A percentile compares a stretch with the other conserved stretches of the same genome.
phyloP scores from a whole-genome alignment of 345 rosid species.

The Angophora floribunda region DNA sequence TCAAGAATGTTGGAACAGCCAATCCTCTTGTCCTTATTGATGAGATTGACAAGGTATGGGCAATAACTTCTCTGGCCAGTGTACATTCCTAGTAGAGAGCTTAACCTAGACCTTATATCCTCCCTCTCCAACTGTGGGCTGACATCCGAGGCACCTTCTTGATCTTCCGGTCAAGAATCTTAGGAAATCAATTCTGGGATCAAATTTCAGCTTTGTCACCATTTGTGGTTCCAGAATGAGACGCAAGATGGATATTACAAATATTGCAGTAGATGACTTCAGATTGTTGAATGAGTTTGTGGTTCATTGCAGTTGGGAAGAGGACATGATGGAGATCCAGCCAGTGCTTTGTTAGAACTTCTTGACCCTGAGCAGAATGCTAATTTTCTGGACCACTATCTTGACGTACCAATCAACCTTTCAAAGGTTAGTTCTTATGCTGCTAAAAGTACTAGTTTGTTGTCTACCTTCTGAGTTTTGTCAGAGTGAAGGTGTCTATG shows the following conservation, averaged over 20 bases:
- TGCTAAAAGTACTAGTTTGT: not conserved
- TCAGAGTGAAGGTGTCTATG: not conserved
- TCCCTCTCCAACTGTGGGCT: not conserved
- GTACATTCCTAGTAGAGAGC: not conserved
- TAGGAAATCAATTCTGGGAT: not conserved
- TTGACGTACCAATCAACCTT: constrained; percentile 89
- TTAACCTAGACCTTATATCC: not conserved
- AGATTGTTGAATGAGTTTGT: not conserved
- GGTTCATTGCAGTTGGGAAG: constrained; percentile 66
- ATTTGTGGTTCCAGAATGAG: not conserved
- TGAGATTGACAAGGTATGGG: constrained; percentile 93
- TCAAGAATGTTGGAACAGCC: constrained; percentile 95
- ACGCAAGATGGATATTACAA: not conserved
- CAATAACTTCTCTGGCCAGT: not conserved
- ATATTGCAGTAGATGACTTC: not conserved
- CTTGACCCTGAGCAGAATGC: constrained; percentile 99
- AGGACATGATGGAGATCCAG: constrained; percentile 99
- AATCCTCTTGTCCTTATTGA: constrained; percentile 98
- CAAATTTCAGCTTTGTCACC: not conserved
- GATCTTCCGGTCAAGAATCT: not conserved
- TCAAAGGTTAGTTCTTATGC: constrained; percentile 58
- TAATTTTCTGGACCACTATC: constrained; percentile 97
- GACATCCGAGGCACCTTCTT: not conserved
- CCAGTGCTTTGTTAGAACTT: constrained; percentile 97
- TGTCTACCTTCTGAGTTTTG: not conserved